phyloP scores from a whole-genome alignment of 2,329 filamentous ascomycete species.

The Tolypocladium ophioglossoides region DNA sequence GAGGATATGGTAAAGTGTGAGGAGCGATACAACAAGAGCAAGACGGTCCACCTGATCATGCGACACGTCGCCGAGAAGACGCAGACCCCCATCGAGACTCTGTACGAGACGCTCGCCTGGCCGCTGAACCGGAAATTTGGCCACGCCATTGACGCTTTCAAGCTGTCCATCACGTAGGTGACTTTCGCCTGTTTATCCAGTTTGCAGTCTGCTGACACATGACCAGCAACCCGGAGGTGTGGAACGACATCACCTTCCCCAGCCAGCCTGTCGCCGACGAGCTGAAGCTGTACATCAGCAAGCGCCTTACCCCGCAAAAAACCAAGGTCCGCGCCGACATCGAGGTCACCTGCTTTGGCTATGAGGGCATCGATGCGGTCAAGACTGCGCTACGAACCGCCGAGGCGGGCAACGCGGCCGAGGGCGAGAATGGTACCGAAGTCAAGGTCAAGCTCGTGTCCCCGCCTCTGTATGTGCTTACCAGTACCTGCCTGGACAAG shows the following conservation, averaged over 20 bases:
- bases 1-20: slow-evolving; percentile 98
- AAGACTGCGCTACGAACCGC: slow-evolving; percentile 86
- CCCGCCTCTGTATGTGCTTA: slow-evolving; percentile 91
- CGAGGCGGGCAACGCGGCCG: slow-evolving; percentile 78
- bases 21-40: slow-evolving; percentile 99
- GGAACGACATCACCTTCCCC: slow-evolving; percentile 86
- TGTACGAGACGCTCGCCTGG: slow-evolving; percentile 95
- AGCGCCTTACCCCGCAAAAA: slow-evolving; percentile 94
- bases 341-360: slow-evolving; percentile 89
- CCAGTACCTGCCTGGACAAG: slow-evolving; percentile 93
- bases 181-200: neutral
- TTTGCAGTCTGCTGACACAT: slow-evolving; percentile 5
- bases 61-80: slow-evolving; percentile 98
- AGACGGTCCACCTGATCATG: slow-evolving; percentile 99
- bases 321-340: slow-evolving; percentile 98
- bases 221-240: slow-evolving; percentile 79
- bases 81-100: slow-evolving; percentile 79
- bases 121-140: slow-evolving; percentile 96
- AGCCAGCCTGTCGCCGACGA: slow-evolving; percentile 79
- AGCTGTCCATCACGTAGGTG: slow-evolving; percentile 89
- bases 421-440: slow-evolving; percentile 56
- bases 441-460: slow-evolving; percentile 99
- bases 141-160: slow-evolving; percentile 95
- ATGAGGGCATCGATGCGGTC: slow-evolving; percentile 97
- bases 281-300: slow-evolving; percentile 89